These are phyloP conservation scores for Pleurotus ostreatus DNA, from an alignment of 768 basidiomycete genomes.

Conservation along the genomic window DNA sequence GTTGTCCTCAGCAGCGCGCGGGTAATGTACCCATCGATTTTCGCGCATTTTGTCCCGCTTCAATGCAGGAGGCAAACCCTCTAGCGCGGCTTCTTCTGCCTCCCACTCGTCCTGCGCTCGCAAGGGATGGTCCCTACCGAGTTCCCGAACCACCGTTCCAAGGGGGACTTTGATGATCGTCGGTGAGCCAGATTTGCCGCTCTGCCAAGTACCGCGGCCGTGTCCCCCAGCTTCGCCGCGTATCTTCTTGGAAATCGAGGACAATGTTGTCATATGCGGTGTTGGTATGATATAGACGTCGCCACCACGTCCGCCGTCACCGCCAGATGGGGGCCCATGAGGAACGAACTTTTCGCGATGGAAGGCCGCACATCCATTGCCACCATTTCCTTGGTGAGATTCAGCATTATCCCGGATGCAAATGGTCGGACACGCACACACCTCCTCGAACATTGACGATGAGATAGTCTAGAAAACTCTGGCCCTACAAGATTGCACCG, in stretches of 20 bases:
- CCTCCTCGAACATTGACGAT: constrained; percentile 78
- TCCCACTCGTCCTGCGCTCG: constrained; percentile 70
- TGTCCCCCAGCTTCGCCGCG: constrained; percentile 62
- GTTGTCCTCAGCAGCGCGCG: constrained; percentile 59
- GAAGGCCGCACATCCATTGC: constrained; percentile 90
- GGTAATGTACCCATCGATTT: constrained; percentile 79
- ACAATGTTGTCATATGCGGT: constrained; percentile 71
- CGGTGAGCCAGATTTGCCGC: constrained; percentile 73
- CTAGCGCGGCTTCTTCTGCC: constrained; percentile 58
- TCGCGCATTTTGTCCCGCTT: constrained; percentile 58
- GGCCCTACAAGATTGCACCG: constrained; percentile 44
- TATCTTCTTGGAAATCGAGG: constrained; percentile 64
- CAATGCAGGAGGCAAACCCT: constrained; percentile 42
- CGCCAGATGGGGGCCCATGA: constrained; percentile 88
- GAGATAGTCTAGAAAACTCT: constrained; percentile 78
- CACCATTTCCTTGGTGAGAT: constrained; percentile 64
- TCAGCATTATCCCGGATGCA: background rate
- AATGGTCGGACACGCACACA: constrained; percentile 22
- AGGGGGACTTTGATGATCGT: constrained; percentile 79
- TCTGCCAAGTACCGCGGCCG: constrained; percentile 85
- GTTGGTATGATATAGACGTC: constrained; percentile 84
- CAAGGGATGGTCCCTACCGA: constrained; percentile 62
- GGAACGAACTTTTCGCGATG: constrained; percentile 85
- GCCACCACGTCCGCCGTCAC: constrained; percentile 87
- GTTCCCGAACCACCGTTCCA: constrained; percentile 84